phyloP scores from a whole-genome alignment of 176 grass and related monocot genomes.

The Tuctoria greenei region DNA sequence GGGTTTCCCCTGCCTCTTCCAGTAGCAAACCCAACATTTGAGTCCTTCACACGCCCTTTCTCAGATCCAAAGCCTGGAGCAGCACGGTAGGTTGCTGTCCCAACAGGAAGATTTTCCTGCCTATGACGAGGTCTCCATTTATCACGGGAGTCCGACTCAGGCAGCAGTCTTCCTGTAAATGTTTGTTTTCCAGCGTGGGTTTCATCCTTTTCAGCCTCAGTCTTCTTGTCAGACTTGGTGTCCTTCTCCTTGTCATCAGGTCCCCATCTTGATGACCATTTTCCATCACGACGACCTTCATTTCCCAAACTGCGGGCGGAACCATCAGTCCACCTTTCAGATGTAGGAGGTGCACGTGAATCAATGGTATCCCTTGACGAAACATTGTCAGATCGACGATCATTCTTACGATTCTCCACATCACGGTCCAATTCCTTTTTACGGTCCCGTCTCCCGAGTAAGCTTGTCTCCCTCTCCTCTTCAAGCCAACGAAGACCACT shows the following conservation, averaged over 20 bases:
- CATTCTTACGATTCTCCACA: constrained; percentile 60
- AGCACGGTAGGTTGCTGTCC: constrained; percentile 58
- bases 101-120: constrained; percentile 61
- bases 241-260: constrained; percentile 95
- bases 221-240: constrained; percentile 66
- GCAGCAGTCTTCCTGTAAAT: constrained; percentile 56
- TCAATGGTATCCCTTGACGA: constrained; percentile 63
- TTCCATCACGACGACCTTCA: constrained; percentile 66
- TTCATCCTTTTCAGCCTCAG: constrained; percentile 65
- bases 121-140: constrained; percentile 99
- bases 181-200: constrained; percentile 57
- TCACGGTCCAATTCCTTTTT: constrained; percentile 84
- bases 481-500: constrained; percentile 80
- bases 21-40: constrained; percentile 76
- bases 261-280: constrained; percentile 98
- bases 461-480: constrained; percentile 92
- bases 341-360: constrained; percentile 43
- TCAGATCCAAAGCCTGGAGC: constrained; percentile 92
- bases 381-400: constrained; percentile 65
- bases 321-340: constrained; percentile 63
- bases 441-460: constrained; percentile 75
- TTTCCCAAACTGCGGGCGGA: constrained; percentile 48
- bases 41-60: constrained; percentile 61
- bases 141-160: constrained; percentile 91
- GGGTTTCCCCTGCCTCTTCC: constrained; percentile 84